phyloP scores from a whole-genome alignment of 768 basidiomycete genomes.

The Saitozyma sp. region DNA sequence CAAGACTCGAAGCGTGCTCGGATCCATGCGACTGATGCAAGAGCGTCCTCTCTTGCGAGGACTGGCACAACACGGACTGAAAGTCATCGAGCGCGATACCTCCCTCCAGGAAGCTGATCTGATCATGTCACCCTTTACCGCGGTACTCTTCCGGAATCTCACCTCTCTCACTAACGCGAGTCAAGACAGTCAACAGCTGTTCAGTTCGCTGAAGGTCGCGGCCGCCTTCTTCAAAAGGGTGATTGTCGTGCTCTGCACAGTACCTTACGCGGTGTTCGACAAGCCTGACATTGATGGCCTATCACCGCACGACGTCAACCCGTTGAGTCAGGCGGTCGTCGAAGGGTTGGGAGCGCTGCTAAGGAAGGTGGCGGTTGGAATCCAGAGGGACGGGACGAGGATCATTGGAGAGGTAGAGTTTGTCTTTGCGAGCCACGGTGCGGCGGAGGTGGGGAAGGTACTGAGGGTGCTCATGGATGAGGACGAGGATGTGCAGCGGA shows the following conservation, averaged over 20 bases:
- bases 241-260: conserved; percentile 5
- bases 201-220: conserved; percentile 1
- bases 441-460: conserved; percentile 12
- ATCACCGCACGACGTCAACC: conserved; percentile 6
- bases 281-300: neutral
- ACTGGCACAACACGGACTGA: neutral
- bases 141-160: conserved; percentile 10
- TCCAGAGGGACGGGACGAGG: neutral
- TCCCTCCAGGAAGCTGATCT: conserved; percentile 12
- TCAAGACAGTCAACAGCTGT: too few species aligned
- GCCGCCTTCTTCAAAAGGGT: conserved; percentile 1
- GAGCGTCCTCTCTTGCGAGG: neutral
- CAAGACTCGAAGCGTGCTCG: neutral
- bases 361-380: neutral
- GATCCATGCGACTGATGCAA: neutral
- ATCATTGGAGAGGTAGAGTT: conserved; percentile 3
- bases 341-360: neutral
- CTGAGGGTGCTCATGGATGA: neutral
- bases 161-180: neutral
- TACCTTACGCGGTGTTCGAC: conserved; percentile 1
- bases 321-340: neutral
- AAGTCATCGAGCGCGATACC: conserved; percentile 3
- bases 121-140: conserved; percentile 2
- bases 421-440: conserved; percentile 8
- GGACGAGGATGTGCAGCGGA: neutral